Conservation (phyloP, 1,139 yeast genomes). For the Zygosaccharomyces sapae region DNA sequence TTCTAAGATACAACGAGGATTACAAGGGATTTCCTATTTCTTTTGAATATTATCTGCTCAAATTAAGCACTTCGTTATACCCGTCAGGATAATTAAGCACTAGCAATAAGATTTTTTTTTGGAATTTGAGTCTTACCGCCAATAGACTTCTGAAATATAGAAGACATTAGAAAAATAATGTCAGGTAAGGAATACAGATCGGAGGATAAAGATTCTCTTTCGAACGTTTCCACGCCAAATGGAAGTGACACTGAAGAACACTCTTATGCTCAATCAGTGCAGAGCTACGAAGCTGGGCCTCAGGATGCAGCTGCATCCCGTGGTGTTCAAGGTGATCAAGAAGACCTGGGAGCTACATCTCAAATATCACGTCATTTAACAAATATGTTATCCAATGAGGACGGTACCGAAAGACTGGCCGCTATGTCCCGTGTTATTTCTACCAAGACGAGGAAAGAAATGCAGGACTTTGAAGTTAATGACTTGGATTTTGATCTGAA, state of each 20-base stretch:
- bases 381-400: conserved; percentile 31
- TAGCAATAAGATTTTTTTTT: too few species aligned
- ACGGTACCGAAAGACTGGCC: conserved; percentile 40
- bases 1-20: too few species aligned
- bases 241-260: conserved; percentile 10
- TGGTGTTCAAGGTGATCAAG: conserved; percentile 19
- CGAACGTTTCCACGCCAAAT: conserved; percentile 6
- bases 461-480: conserved; percentile 39
- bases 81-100: too few species aligned
- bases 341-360: conserved; percentile 26
- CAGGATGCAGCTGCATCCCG: not conserved
- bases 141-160: too few species aligned
- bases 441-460: conserved; percentile 38
- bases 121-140: too few species aligned
- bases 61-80: too few species aligned
- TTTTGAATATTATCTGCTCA: too few species aligned
- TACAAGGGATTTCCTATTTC: too few species aligned
- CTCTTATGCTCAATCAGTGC: conserved; percentile 26
- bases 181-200: conserved; percentile 13
- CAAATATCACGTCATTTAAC: conserved; percentile 34
- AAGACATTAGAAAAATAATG: too few species aligned
- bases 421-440: conserved; percentile 43
- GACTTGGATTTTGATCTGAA: conserved; percentile 42
- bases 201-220: conserved; percentile 15
- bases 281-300: conserved; percentile 14